Evolutionary conservation across 805 yeast genomes (phyloP), one percentile per base, ranked within the genome.

Genomic region (Saturnispora mendoncae): DNA sequence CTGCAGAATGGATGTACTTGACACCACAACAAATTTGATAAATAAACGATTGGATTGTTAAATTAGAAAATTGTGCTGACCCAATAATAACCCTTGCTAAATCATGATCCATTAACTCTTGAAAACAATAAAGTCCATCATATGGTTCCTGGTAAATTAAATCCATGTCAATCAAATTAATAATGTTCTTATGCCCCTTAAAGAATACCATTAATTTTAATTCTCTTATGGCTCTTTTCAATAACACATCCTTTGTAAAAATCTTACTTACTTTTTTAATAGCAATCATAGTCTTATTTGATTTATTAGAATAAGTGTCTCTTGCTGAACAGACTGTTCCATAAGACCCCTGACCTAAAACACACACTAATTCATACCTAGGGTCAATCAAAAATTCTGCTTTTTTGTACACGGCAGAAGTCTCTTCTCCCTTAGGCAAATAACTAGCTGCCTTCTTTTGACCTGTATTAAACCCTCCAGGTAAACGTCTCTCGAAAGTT

Each of bases 1-100:
- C 87, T 1, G 95, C 95, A 5, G 92, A 78, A 60, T 88, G 97
- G 38, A 88, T 81, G 54, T 85, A 88, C 55, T 84, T 83, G 34
- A 88, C 62, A 0, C 95, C 97, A 60, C 94, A 83, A 27, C 86
- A 62, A 2, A 88, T 74, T 58, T 88, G 97, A 55, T 86, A 87
- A 30, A 77, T 57, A 50, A 85, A 82, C 46, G 74, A 72, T 53
- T 79, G 80, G 24, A 85, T 75, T 54, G 87, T 96, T 57, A 79
- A 80, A 47, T 84, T 92, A n/a, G 90, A 76, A 51, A 88, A 75
- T 47, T 81, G 85, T 14, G 78, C 80, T 0, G 78, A 63, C 0
- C 87, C 80, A 50, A 81, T 82, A 30, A 88, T 80, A n/a, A 88
- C 87, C 44, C 75, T 66, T 1, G 88, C 80, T 47, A 88, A 66